Conservation (phyloP, 108 stramenopile species). For the Cylindrotheca fusiformis region DNA sequence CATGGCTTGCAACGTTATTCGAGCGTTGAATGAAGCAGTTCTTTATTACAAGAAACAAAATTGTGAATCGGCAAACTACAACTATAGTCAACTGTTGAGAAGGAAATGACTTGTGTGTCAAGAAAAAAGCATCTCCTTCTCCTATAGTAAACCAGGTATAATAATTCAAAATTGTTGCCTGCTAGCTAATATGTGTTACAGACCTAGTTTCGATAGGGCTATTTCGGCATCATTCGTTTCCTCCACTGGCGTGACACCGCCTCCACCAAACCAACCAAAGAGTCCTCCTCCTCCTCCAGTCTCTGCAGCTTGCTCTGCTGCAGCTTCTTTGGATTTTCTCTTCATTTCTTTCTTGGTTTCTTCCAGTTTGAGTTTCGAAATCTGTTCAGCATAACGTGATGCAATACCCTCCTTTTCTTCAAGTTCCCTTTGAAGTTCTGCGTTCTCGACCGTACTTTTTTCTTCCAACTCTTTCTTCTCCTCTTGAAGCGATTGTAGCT, state of each 20-base stretch:
- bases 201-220: neutral
- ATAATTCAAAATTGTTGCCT: too few species aligned
- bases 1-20: slow-evolving; percentile 51
- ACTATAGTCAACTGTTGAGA: too few species aligned
- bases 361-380: neutral
- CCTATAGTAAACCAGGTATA: too few species aligned
- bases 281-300: neutral
- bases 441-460: neutral
- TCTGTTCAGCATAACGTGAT: neutral
- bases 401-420: neutral
- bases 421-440: neutral
- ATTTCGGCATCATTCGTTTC: neutral
- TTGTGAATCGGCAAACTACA: slow-evolving; percentile 61
- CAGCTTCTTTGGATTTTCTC: too few species aligned
- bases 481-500: neutral
- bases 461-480: neutral
- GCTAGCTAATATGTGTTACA: too few species aligned
- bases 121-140: too few species aligned
- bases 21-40: slow-evolving; percentile 56
- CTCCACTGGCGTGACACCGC: neutral
- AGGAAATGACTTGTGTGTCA: too few species aligned
- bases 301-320: neutral
- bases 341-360: neutral
- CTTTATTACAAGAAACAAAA: slow-evolving; percentile 58
- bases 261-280: neutral